Conservation (phyloP, 129 eudicot genomes). For the Flaveria bidentis region DNA sequence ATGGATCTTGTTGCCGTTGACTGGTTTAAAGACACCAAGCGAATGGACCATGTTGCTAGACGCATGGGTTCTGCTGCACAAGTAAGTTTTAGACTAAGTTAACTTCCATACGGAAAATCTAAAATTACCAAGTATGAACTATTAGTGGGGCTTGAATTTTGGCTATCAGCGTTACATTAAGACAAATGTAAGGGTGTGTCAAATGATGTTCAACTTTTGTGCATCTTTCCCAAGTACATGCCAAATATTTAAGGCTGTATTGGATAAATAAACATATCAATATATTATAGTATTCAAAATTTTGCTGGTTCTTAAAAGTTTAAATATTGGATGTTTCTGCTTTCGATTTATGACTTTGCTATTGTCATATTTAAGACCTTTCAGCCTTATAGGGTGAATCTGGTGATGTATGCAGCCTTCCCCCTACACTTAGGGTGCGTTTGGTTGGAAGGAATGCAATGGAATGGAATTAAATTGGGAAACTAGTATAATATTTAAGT, state of each 20-base stretch:
- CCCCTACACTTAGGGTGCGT: no score
- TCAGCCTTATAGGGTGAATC: background rate
- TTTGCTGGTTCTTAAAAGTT: background rate
- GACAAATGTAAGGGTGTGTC: background rate
- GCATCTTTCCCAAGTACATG: background rate
- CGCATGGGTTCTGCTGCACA: slow-evolving; percentile 97
- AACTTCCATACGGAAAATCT: background rate
- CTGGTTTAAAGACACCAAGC: slow-evolving; percentile 88
- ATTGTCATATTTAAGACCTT: background rate
- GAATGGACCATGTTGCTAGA: slow-evolving; percentile 97
- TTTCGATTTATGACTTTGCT: background rate
- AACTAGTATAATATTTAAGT: no score
- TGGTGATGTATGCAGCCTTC: no score
- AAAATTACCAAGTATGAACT: background rate
- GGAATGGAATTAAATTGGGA: no score
- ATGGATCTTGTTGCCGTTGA: slow-evolving; percentile 99
- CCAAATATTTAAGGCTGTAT: background rate
- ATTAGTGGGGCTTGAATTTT: background rate
- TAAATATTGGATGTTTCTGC: background rate
- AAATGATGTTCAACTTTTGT: background rate
- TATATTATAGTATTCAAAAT: background rate
- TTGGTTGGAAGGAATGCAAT: no score
- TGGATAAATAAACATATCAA: slow-evolving; percentile 3
- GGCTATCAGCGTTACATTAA: background rate
- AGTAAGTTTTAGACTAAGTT: slow-evolving; percentile 48